Percentiles rank a stretch among this genome's conserved stretches.
Evolutionary conservation across 1,139 yeast species (phyloP).

Genomic region (Suhomyces atakaporum): DNA sequence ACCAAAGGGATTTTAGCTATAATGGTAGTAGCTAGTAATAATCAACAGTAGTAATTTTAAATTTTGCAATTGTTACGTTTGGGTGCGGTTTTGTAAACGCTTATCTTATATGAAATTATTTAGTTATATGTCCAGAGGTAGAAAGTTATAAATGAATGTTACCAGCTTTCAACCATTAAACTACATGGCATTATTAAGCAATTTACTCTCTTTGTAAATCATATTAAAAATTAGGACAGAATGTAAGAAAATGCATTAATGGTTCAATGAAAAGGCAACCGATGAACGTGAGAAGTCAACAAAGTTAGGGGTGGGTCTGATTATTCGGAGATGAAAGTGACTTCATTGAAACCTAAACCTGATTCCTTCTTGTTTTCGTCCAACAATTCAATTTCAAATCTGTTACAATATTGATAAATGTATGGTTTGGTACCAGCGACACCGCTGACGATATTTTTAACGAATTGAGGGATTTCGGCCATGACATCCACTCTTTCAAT

Average conservation of each 20-base stretch:
- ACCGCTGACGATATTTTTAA: constrained; percentile 89
- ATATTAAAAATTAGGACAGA: neutral
- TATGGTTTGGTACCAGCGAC: constrained; percentile 95
- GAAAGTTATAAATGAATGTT: no score
- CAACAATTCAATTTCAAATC: constrained; percentile 37
- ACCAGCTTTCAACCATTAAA: no score
- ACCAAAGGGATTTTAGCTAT: no score
- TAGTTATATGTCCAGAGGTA: no score
- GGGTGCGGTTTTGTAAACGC: no score
- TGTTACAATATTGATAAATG: constrained; percentile 85
- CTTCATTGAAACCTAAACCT: constrained; percentile 79
- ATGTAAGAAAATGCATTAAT: constrained; percentile 1
- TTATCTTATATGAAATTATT: no score
- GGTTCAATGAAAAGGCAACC: neutral
- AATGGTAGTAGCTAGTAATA: no score
- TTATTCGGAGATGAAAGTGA: constrained; percentile 67
- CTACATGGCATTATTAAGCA: neutral
- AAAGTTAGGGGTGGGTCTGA: no score
- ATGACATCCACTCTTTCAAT: constrained; percentile 95
- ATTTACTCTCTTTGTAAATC: neutral
- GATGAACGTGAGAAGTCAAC: neutral
- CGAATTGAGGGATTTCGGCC: constrained; percentile 95
- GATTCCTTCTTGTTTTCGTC: constrained; percentile 44
- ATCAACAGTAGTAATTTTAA: no score
- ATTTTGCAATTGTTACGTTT: no score